Percentiles rank a stretch among this genome's conserved stretches.
Evolutionary conservation across 345 rosid genomes (phyloP).

Genomic region (Excoecaria agallocha): DNA sequence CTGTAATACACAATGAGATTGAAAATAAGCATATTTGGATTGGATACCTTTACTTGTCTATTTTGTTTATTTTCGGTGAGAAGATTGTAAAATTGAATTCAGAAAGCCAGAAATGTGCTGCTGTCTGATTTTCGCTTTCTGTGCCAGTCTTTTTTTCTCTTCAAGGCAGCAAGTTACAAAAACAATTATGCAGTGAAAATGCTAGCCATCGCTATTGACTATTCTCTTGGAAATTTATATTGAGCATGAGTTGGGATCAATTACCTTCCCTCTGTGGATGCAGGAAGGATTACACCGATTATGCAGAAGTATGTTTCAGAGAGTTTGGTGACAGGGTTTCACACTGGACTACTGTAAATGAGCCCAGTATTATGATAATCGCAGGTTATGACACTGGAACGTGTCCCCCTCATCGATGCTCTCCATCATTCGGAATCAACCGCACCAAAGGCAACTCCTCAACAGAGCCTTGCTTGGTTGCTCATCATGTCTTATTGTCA

Average conservation of each 20-base stretch:
- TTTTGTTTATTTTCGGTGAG: no score
- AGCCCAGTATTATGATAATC: constrained; percentile 43
- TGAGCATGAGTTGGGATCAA: neutral
- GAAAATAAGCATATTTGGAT: no score
- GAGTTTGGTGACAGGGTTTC: constrained; percentile 70
- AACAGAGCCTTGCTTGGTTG: constrained; percentile 61
- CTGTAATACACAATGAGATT: no score
- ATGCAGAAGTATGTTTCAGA: constrained; percentile 68
- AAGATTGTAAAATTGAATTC: no score
- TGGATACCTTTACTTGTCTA: no score
- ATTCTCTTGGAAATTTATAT: neutral
- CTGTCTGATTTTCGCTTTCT: no score
- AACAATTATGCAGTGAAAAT: no score
- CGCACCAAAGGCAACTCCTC: constrained; percentile 57
- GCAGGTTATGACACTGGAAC: constrained; percentile 33
- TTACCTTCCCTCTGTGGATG: constrained; percentile 15
- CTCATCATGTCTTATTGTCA: constrained; percentile 59
- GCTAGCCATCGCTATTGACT: neutral
- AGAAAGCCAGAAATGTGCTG: no score
- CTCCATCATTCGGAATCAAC: constrained; percentile 28
- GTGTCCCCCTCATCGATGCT: constrained; percentile 42
- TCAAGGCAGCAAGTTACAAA: no score
- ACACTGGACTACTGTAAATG: constrained; percentile 68
- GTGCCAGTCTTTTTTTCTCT: no score
- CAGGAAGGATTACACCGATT: constrained; percentile 75